phyloP scores from a whole-genome alignment of 2,329 filamentous ascomycete species.

The Ophiostoma quercus region DNA sequence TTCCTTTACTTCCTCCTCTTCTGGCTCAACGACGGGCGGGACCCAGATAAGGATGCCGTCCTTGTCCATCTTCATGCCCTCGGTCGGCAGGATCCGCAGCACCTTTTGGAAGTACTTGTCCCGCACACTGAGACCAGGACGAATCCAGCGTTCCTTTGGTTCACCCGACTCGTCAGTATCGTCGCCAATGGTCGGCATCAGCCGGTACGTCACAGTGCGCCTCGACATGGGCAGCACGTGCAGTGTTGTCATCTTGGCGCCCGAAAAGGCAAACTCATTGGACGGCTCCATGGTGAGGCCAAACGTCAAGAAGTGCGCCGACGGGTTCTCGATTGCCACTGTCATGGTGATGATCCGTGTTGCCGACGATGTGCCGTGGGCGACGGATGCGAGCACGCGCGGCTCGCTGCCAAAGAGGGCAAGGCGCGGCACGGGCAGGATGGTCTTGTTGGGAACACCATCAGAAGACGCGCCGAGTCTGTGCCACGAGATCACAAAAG shows the following conservation, averaged over 20 bases:
- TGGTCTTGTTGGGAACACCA: constrained; percentile 53
- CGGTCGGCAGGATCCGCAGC: constrained; percentile 72
- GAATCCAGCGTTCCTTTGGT: constrained; percentile 51
- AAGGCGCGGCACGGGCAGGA: constrained; percentile 72
- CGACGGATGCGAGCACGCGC: constrained; percentile 64
- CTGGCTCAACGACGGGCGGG: constrained; percentile 38
- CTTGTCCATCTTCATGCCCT: constrained; percentile 66
- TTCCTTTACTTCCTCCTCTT: constrained; percentile 6
- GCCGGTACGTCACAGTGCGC: constrained; percentile 63
- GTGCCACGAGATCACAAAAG: constrained; percentile 72
- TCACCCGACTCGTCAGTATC: constrained; percentile 17
- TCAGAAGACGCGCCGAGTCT: constrained; percentile 39
- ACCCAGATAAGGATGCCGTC: constrained; percentile 62
- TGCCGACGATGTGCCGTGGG: constrained; percentile 34
- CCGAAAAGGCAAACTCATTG: constrained; percentile 89
- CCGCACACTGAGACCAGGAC: constrained; percentile 67
- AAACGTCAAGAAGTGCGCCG: constrained; percentile 90
- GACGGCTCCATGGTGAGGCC: constrained; percentile 86
- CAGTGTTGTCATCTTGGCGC: constrained; percentile 72
- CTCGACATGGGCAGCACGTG: constrained; percentile 79
- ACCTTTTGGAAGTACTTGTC: constrained; percentile 94
- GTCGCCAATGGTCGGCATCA: constrained; percentile 63
- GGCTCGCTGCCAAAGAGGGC: constrained; percentile 79
- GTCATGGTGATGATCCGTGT: constrained; percentile 36
- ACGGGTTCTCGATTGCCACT: constrained; percentile 82